Conservation (phyloP, 768 basidiomycete genomes). For the Agrocybe praecox region DNA sequence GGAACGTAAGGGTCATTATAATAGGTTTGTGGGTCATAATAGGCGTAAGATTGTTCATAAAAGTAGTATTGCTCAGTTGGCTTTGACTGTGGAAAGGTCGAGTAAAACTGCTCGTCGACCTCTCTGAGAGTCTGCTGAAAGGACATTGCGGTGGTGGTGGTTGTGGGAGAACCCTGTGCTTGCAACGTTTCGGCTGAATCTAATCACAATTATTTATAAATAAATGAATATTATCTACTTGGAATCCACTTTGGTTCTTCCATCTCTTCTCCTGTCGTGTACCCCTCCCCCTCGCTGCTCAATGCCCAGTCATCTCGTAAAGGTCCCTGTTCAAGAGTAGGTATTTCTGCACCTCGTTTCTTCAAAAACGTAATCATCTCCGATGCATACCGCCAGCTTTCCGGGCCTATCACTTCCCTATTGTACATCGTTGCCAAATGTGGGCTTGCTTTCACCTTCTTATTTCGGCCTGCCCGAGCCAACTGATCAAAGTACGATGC, state of each 20-base stretch:
- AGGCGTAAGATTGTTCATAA: background rate
- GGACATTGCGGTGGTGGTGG: slow-evolving; percentile 8
- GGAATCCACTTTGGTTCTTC: slow-evolving; percentile 15
- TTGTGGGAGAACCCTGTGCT: background rate
- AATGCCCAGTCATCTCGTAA: slow-evolving; percentile 72
- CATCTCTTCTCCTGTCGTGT: slow-evolving; percentile 33
- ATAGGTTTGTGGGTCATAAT: background rate
- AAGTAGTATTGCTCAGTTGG: background rate
- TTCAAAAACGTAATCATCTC: slow-evolving; percentile 79
- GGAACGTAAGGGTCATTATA: too few species aligned
- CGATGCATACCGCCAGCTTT: slow-evolving; percentile 64
- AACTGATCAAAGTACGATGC: slow-evolving; percentile 73
- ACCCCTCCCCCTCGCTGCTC: slow-evolving; percentile 61
- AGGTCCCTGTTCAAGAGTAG: slow-evolving; percentile 44
- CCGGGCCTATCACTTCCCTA: slow-evolving; percentile 39
- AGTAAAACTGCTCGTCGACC: background rate
- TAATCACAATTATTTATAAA: background rate
- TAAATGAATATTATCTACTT: background rate
- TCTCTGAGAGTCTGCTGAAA: slow-evolving; percentile 37
- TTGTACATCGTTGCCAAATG: slow-evolving; percentile 55
- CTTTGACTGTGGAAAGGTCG: background rate
- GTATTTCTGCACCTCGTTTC: slow-evolving; percentile 72
- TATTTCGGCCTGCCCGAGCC: slow-evolving; percentile 37
- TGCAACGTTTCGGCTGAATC: background rate
- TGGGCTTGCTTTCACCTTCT: slow-evolving; percentile 44